Evolutionary conservation across 768 basidiomycete genomes (phyloP), one percentile per base, ranked within the genome.

Genomic region (Naematelia aurantialba): DNA sequence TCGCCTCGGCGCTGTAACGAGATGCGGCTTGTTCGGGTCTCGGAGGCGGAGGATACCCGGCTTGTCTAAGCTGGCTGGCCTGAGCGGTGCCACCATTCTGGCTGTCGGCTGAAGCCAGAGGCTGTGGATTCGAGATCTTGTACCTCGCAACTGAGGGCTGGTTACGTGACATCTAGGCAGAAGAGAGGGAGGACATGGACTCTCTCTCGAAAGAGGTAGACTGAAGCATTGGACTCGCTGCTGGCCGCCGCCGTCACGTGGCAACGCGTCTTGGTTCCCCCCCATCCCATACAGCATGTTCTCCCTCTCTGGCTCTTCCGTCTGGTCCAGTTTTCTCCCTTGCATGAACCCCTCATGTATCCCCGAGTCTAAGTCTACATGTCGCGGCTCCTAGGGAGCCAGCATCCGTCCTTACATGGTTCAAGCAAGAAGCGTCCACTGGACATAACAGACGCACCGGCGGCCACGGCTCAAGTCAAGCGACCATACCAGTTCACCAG

Each of bases 111-210:
- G 34, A 30, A 30, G 26, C 27, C 22, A 53, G 50, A 24, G 68
- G 68, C 29, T 70, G 68, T 3, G 68, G 68, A 19, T 61, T 58
- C 21, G 69, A 70, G 29, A 71, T 67, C 51, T 66, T 68, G 53
- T 68, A 68, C 44, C 56, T 60, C 17, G 55, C 25, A 5, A 61
- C 19, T 2, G 58, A 53, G 13, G 54, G 55, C 4, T 47, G 56
- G n/a, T 56, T 61, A 5, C 66, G 52, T 3, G 66, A 67, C 66
- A 67, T 67, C 19, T 13, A 39, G 8, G 17, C 34, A 39, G 17
- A 39, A 8, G 17, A 8, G 34, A 17, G 34, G 17, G 34, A 39
- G 8, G 34, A 39, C 8, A 39, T 39, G 34, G n/a, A n/a, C n/a
- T n/a, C n/a, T n/a, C n/a, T n/a, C n/a, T n/a, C n/a, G n/a, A n/a